A percentile compares a stretch with the other conserved stretches of the same genome.
Evolutionary conservation across 2,329 filamentous ascomycete species (phyloP).

Genomic region (Westerdykella sp.): DNA sequence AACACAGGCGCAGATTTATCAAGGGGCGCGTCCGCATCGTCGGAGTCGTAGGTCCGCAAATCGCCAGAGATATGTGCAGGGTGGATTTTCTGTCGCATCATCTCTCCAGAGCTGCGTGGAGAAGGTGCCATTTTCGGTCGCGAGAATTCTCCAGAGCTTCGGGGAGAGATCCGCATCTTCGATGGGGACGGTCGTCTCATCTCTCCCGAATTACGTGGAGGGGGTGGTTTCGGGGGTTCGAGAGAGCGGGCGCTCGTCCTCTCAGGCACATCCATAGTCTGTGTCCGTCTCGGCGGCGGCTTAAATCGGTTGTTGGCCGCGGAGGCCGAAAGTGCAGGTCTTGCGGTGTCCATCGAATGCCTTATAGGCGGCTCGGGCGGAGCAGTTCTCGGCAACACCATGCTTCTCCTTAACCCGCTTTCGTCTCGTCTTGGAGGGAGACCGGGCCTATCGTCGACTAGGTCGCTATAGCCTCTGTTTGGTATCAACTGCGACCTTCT

Average conservation of each 20-base stretch:
- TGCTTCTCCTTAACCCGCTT: constrained; percentile 31
- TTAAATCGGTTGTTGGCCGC: constrained; percentile 26
- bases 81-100: background rate
- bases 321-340: constrained; percentile 18
- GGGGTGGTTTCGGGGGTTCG: constrained; percentile 29
- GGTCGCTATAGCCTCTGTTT: constrained; percentile 16
- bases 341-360: constrained; percentile 31
- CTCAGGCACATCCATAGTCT: constrained; percentile 16
- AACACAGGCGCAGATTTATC: constrained; percentile 49
- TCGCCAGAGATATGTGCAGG: constrained; percentile 1
- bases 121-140: background rate
- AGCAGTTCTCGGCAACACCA: constrained; percentile 24
- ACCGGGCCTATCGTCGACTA: constrained; percentile 44
- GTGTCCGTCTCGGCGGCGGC: constrained; percentile 31
- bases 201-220: constrained; percentile 31
- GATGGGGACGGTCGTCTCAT: constrained; percentile 22
- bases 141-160: too few species aligned
- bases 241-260: constrained; percentile 15
- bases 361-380: constrained; percentile 32
- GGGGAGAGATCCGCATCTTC: background rate
- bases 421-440: constrained; percentile 42
- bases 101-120: constrained; percentile 2
- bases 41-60: constrained; percentile 40
- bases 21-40: constrained; percentile 41
- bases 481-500: constrained; percentile 13